phyloP scores from a whole-genome alignment of 139 green algal genomes.

The Monoraphidium neglectum region DNA sequence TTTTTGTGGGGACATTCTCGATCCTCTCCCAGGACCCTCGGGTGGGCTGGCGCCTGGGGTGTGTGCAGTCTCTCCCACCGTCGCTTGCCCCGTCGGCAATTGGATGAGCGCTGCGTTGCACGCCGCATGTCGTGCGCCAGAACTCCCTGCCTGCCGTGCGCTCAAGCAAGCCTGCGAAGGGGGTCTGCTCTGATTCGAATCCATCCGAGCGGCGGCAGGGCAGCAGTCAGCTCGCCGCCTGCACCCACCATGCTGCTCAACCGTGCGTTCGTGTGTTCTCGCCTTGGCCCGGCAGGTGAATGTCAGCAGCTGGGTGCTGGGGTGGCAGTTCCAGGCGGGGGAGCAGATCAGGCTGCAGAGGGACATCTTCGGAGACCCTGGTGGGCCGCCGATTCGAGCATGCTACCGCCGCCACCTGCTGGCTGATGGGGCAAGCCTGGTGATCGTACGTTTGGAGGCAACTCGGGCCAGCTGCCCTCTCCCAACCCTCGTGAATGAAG shows the following conservation, averaged over 20 bases:
- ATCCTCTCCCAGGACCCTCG: neutral
- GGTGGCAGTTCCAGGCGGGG: slow-evolving; percentile 54
- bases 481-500: no score
- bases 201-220: neutral
- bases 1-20: slow-evolving; percentile 35
- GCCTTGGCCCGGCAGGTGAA: neutral
- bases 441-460: no score
- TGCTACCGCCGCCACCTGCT: no score
- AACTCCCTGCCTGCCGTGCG: neutral
- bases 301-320: slow-evolving; percentile 56
- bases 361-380: slow-evolving; percentile 38
- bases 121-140: neutral
- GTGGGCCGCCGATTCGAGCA: neutral
- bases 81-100: neutral
- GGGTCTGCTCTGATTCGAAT: neutral
- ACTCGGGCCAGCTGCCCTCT: no score
- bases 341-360: slow-evolving; percentile 14
- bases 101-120: neutral
- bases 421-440: no score
- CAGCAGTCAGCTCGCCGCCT: neutral
- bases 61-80: neutral
- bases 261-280: neutral
- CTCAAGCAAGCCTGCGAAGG: neutral
- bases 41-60: neutral
- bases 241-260: no score